Evolutionary conservation across 495 filamentous ascomycete species (phyloP).

Genomic region (Emericellopsis terricola): DNA sequence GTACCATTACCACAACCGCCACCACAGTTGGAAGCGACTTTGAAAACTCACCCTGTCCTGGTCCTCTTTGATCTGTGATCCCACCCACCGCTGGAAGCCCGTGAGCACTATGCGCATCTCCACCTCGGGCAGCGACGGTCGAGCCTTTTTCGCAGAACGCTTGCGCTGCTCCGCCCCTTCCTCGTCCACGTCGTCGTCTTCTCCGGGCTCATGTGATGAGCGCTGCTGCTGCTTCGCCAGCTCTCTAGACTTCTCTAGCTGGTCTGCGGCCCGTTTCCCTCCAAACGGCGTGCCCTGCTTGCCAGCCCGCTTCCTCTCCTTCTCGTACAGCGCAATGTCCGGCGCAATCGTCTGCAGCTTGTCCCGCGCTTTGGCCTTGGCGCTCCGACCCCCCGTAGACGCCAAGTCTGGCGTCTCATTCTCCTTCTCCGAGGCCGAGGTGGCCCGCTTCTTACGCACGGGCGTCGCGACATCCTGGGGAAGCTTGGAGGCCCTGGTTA

Average conservation of each 20-base stretch:
- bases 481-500: conserved; percentile 5
- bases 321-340: conserved; percentile 81
- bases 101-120: conserved; percentile 59
- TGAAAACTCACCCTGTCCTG: conserved; percentile 50
- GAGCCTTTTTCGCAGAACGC: conserved; percentile 39
- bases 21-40: not conserved
- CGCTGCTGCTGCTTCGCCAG: conserved; percentile 14
- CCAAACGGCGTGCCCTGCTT: conserved; percentile 66
- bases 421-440: conserved; percentile 45
- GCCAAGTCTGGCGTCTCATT: conserved; percentile 58
- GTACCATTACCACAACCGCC: not conserved
- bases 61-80: conserved; percentile 49
- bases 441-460: conserved; percentile 20
- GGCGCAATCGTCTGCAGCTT: conserved; percentile 57
- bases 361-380: conserved; percentile 65
- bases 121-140: conserved; percentile 37
- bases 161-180: conserved; percentile 26
- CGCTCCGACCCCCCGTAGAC: conserved; percentile 61
- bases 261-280: conserved; percentile 44
- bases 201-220: conserved; percentile 4
- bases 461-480: conserved; percentile 21
- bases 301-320: conserved; percentile 61
- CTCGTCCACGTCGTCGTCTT: conserved; percentile 10
- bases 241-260: conserved; percentile 34
- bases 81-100: conserved; percentile 60